These are phyloP conservation scores for Aspergillus costaricaensis DNA, from an alignment of 2,329 filamentous ascomycete species.

Conservation along the genomic window DNA sequence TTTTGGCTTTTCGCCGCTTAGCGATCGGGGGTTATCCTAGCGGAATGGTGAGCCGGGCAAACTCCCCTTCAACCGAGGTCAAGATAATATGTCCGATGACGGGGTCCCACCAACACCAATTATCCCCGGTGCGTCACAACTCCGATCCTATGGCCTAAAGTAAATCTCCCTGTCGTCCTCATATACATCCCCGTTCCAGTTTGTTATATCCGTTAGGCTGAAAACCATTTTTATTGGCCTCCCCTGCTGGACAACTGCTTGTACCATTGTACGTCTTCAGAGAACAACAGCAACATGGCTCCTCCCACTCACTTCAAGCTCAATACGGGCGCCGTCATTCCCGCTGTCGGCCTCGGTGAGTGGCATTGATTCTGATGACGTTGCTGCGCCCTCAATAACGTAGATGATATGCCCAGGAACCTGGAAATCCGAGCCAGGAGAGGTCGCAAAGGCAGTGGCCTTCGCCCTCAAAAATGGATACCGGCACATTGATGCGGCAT, in stretches of 20 bases:
- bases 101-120: no score
- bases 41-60: background rate
- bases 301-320: constrained; percentile 21
- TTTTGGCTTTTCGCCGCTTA: no score
- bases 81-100: background rate
- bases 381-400: background rate
- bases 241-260: background rate
- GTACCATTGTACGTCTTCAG: background rate
- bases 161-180: no score
- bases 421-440: constrained; percentile 38
- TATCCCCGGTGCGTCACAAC: background rate
- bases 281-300: background rate
- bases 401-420: constrained; percentile 24
- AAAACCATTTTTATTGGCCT: background rate
- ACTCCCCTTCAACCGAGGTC: background rate
- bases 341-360: constrained; percentile 35
- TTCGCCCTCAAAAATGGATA: constrained; percentile 42
- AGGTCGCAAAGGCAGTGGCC: constrained; percentile 35
- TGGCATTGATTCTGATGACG: background rate
- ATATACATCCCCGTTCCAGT: background rate
- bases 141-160: background rate
- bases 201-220: background rate
- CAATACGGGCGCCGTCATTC: constrained; percentile 44
- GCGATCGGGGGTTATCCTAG: no score
- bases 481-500: constrained; percentile 42